Evolutionary conservation across 139 green algal genomes (phyloP).

Genomic region (Pedinophyceae sp.): DNA sequence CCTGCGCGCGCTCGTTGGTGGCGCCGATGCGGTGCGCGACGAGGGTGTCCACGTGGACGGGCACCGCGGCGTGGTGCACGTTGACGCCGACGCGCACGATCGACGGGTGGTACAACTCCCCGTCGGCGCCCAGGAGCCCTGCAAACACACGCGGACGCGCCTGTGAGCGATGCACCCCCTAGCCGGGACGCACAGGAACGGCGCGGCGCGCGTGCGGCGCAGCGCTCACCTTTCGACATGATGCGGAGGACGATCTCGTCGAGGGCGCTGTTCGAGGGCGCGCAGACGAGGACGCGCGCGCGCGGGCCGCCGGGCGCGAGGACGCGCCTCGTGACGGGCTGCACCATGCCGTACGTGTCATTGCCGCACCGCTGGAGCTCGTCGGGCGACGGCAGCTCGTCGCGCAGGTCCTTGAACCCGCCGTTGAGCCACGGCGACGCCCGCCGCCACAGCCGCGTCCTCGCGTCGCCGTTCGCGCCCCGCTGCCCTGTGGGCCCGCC

Average conservation of each 20-base stretch:
- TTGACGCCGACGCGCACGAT: constrained; percentile 59
- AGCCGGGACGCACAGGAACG: too few relatives aligned
- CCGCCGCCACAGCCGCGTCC: not conserved
- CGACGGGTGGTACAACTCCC: constrained; percentile 29
- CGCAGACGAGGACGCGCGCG: constrained; percentile 77
- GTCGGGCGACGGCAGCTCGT: not conserved
- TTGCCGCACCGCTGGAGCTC: not conserved
- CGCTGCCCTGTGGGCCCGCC: too few relatives aligned
- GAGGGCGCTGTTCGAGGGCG: constrained; percentile 81
- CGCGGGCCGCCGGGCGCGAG: not conserved
- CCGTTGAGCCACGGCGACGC: not conserved
- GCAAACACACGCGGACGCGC: constrained; percentile 11
- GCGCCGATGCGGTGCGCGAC: constrained; percentile 26
- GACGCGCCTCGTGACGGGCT: not conserved
- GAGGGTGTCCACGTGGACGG: too few relatives aligned
- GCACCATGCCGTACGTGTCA: constrained; percentile 15
- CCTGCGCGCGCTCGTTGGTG: constrained; percentile 10
- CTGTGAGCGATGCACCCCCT: constrained; percentile 10
- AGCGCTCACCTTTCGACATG: constrained; percentile 44
- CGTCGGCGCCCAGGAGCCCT: constrained; percentile 1
- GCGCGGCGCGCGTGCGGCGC: too few relatives aligned
- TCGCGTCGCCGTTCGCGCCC: too few relatives aligned
- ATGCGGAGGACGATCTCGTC: constrained; percentile 86
- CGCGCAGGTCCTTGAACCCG: not conserved
- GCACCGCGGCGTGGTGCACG: constrained; percentile 62